Conservation (phyloP, 768 basidiomycete genomes). For the Phanerodontia chrysosporium region DNA sequence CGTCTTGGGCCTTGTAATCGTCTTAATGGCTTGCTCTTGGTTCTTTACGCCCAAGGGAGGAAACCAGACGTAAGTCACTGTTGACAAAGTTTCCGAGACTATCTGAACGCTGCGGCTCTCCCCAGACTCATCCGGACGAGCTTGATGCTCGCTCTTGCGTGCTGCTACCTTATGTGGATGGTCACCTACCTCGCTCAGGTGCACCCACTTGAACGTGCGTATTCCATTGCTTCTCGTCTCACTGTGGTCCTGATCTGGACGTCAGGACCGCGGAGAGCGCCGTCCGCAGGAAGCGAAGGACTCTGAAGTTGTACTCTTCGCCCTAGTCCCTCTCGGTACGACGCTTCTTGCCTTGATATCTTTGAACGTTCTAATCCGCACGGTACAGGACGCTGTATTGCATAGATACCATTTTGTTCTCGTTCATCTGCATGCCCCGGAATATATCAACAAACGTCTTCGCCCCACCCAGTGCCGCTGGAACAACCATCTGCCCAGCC, state of each 20-base stretch:
- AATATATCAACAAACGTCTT: not conserved
- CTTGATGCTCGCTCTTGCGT: conserved; percentile 70
- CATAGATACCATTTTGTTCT: not conserved
- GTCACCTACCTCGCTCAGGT: conserved; percentile 95
- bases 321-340: not conserved
- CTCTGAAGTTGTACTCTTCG: not conserved
- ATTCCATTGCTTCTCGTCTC: not conserved
- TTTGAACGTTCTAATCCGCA: not conserved
- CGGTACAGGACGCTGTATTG: not conserved
- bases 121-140: conserved; percentile 78
- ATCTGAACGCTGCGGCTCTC: not conserved
- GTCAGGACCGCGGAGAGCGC: conserved; percentile 12
- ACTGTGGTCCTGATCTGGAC: not conserved
- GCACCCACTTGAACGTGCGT: conserved; percentile 81
- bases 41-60: conserved; percentile 81
- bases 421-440: not conserved
- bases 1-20: conserved; percentile 59
- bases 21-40: conserved; percentile 60
- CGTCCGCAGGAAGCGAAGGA: not conserved
- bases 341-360: no score
- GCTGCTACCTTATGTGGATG: conserved; percentile 95
- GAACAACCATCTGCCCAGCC: not conserved
- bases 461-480: not conserved
- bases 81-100: not conserved
- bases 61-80: conserved; percentile 71